Evolutionary conservation across 2,329 filamentous ascomycete species (phyloP).

Genomic region (Ophiostoma triangulosporum): DNA sequence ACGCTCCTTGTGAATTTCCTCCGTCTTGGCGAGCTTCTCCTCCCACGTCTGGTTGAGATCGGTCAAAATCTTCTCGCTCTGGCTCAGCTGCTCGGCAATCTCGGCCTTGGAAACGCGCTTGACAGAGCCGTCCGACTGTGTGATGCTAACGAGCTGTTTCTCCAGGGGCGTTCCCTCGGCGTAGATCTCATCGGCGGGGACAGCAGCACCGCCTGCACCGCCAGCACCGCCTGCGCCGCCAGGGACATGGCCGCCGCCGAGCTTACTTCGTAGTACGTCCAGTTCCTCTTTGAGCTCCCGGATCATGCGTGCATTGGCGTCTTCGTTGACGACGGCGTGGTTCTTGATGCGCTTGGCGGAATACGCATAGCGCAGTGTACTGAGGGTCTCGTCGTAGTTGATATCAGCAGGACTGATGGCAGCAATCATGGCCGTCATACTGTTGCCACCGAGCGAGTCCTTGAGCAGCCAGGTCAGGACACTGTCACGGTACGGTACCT

Average conservation of each 20-base stretch:
- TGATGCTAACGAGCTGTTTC: constrained; percentile 92
- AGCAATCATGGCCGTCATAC: constrained; percentile 99
- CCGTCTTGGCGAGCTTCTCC: constrained; percentile 85
- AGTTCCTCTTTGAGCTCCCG: constrained; percentile 93
- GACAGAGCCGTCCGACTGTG: constrained; percentile 65
- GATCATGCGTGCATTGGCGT: constrained; percentile 98
- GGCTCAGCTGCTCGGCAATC: constrained; percentile 89
- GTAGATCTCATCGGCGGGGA: constrained; percentile 67
- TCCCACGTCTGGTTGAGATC: constrained; percentile 99
- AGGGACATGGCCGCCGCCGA: constrained; percentile 34
- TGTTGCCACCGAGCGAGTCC: constrained; percentile 93
- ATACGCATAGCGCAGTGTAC: constrained; percentile 90
- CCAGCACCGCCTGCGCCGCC: constrained; percentile 30
- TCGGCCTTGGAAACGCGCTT: constrained; percentile 98
- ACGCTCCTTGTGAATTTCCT: constrained; percentile 93
- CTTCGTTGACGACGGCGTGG: constrained; percentile 96
- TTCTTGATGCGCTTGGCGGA: constrained; percentile 99
- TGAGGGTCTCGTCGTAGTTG: constrained; percentile 96
- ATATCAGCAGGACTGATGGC: constrained; percentile 97
- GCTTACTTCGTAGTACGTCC: constrained; percentile 70
- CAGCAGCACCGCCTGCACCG: constrained; percentile 25
- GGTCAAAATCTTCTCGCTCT: constrained; percentile 89
- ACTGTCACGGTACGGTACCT: constrained; percentile 95
- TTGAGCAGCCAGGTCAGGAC: constrained; percentile 94
- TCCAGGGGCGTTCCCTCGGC: constrained; percentile 85